phyloP scores from a whole-genome alignment of 768 basidiomycete genomes.

The Russula brevipes region DNA sequence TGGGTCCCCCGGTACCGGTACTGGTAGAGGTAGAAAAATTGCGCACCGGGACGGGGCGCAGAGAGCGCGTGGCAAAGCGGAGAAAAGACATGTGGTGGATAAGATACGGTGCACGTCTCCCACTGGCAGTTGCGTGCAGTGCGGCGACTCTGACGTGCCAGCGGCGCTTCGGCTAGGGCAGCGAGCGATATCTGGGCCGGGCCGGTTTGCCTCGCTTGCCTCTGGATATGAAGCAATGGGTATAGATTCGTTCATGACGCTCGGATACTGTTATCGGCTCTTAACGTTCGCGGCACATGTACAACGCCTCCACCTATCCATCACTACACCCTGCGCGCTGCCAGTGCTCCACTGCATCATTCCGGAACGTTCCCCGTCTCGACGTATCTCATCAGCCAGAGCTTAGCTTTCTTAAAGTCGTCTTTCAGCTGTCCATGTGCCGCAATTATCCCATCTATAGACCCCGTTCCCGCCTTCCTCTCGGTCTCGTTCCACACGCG shows the following conservation, averaged over 20 bases:
- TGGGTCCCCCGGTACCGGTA: slow-evolving; percentile 36
- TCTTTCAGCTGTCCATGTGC: not conserved
- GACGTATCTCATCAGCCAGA: slow-evolving; percentile 9
- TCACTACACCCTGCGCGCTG: no score
- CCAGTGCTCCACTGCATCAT: not conserved
- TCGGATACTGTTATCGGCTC: no score
- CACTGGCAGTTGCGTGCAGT: no score
- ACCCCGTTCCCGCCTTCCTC: not conserved
- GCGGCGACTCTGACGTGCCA: not conserved
- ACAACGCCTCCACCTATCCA: not conserved
- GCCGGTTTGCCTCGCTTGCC: no score
- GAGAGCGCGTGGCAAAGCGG: slow-evolving; percentile 22
- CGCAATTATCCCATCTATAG: slow-evolving; percentile 3
- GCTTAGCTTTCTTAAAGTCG: slow-evolving; percentile 3
- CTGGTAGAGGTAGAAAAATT: slow-evolving; percentile 42
- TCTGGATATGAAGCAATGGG: no score
- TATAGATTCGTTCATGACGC: no score
- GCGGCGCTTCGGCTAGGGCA: no score
- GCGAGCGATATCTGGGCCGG: no score
- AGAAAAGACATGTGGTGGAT: slow-evolving; percentile 26
- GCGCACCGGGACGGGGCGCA: slow-evolving; percentile 33
- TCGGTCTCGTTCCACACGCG: not conserved
- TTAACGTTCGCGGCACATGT: no score
- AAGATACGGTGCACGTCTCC: no score
- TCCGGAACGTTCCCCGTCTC: slow-evolving; percentile 13